Base-by-base conservation (phyloP, 805 yeast genomes). In the Priceomyces haplophilus region DNA sequence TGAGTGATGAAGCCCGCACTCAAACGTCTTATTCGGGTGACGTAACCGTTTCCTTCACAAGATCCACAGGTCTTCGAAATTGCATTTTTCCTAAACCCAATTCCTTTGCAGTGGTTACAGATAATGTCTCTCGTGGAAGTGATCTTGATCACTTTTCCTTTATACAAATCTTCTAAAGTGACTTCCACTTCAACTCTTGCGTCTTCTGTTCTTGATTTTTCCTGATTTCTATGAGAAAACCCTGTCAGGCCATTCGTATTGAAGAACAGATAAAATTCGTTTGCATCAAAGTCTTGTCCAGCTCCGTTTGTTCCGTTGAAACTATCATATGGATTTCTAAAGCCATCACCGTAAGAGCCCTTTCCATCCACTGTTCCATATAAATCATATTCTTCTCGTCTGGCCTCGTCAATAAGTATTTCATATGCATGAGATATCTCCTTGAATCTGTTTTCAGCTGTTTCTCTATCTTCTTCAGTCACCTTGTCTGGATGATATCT, bases 401-500 rank as follows among this genome's bases (percentile, higher is more conserved):
- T 75, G 8, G 63, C 73, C 25, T 82, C 95, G 59, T 90, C 95
- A 21, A 80, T 78, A 45, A 91, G 65, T 3, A 85, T 69, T 57
- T 88, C 96, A 59, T 91, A 91, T 0, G 98, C 98, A 47, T 83
- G 85, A 15, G 83, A 76, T 44, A 91, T 78, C 53, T 84, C 90
- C 61, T 91, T 91, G 65, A 91, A 91, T 56, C 75, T 78, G 47
- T 76, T 68, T 62, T 88, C 97, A 3, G 95, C 85, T 15, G 69
- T 78, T 12, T 73, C 83, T 45, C 93, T 71, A 17, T 79, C 80
- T 7, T 77, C 79, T 50, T 80, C 87, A 0, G 79, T 59, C 1
- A 80, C 89, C 59, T 93, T 91, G 62, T 91, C 98, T 0, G 98
- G 98, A 63, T 91, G 98, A 54, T 82, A 79, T 46, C 72, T 69